Evolutionary conservation across 139 green algal species (phyloP).

Genomic region (Eudorina sp.): DNA sequence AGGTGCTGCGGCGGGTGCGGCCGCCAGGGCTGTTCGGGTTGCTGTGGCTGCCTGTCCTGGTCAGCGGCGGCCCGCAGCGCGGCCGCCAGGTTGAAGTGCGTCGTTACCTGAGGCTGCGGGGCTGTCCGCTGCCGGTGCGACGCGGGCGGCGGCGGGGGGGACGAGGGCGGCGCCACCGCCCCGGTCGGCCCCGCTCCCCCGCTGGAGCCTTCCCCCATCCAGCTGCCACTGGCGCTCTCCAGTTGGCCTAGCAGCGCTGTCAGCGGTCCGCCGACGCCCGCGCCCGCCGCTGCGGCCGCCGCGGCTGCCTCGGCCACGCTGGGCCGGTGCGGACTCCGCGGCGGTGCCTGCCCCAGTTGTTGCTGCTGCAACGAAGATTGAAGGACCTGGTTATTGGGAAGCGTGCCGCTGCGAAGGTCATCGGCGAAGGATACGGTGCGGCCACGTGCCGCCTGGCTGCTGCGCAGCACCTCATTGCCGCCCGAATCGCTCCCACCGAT

Average conservation of each 20-base stretch:
- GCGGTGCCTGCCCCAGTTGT: neutral
- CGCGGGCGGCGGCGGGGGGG: too few species aligned
- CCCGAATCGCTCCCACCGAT: too few species aligned
- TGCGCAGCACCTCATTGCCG: too few species aligned
- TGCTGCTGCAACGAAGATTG: too few species aligned
- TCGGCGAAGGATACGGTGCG: constrained; percentile 25
- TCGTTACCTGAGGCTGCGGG: neutral
- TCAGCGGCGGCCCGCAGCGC: neutral
- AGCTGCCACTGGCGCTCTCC: neutral
- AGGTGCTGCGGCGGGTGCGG: neutral
- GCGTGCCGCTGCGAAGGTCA: neutral
- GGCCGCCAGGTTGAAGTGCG: constrained; percentile 14
- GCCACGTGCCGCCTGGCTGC: neutral
- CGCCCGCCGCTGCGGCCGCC: neutral
- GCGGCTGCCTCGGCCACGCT: neutral
- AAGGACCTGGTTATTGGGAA: neutral
- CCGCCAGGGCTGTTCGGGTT: neutral
- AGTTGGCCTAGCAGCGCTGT: constrained; percentile 24
- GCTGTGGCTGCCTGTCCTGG: neutral
- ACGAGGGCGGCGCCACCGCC: neutral
- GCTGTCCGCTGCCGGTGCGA: neutral
- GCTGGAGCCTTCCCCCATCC: neutral
- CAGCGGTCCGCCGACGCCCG: constrained; percentile 7
- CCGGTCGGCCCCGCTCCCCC: neutral
- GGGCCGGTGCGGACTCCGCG: neutral